Percentiles rank a stretch among this genome's conserved stretches.
These are phyloP conservation scores for Mycena rebaudengoi DNA, from an alignment of 768 basidiomycete genomes.

Conservation along the genomic window DNA sequence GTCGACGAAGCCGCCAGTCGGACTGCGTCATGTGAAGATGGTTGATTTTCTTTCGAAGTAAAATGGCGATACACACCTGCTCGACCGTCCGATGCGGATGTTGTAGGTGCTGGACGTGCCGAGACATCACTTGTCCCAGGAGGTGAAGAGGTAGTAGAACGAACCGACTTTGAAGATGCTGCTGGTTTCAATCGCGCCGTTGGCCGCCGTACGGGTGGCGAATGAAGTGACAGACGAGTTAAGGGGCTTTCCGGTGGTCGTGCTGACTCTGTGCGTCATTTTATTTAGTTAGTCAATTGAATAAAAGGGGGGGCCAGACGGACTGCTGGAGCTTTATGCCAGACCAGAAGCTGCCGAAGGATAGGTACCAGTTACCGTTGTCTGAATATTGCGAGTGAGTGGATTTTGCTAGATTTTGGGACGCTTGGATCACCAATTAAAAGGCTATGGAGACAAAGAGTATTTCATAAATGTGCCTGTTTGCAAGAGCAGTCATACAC, in stretches of 20 bases:
- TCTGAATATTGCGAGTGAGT: conserved; percentile 31
- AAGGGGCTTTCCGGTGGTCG: conserved; percentile 52
- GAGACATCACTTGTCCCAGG: conserved; percentile 62
- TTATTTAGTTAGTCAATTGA: not conserved
- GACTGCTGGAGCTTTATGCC: conserved; percentile 55
- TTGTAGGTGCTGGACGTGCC: conserved; percentile 65
- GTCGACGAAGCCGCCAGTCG: conserved; percentile 57
- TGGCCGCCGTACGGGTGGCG: conserved; percentile 52
- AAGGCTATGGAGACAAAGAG: conserved; percentile 29
- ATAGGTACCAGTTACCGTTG: conserved; percentile 55
- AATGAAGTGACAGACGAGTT: conserved; percentile 50
- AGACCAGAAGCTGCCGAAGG: conserved; percentile 64
- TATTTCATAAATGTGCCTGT: not conserved
- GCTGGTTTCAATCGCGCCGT: conserved; percentile 60
- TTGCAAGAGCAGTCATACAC: conserved; percentile 22
- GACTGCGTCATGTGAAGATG: too few relatives aligned
- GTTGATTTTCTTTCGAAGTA: too few relatives aligned
- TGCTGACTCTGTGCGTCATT: conserved; percentile 37
- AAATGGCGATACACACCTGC: too few relatives aligned
- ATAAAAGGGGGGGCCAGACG: conserved; percentile 5
- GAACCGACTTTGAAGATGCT: conserved; percentile 51
- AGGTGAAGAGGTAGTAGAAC: conserved; percentile 64
- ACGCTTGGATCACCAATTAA: conserved; percentile 36
- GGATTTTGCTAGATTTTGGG: not conserved
- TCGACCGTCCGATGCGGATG: conserved; percentile 63